Evolutionary conservation across 2,329 filamentous ascomycete species (phyloP), one percentile per base, ranked within the genome.

Genomic region (Epichloe amarillans): DNA sequence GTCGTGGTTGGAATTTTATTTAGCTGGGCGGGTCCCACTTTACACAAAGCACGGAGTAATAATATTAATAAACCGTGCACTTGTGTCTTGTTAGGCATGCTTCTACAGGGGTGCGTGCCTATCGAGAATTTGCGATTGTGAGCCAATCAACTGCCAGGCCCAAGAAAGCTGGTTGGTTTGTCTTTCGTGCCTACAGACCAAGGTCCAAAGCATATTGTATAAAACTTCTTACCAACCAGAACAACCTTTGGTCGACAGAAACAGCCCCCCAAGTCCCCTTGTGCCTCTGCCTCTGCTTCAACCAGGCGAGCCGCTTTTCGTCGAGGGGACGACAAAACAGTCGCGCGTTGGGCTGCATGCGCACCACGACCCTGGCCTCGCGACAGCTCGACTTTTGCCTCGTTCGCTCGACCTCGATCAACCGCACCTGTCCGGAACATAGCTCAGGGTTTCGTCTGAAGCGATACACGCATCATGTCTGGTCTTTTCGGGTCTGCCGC

Each of bases 401-500:
- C 17, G 33, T 21, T 14, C n/a, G 11, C 39, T 23, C 5, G 38
- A 37, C 40, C 11, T 49, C 47, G 39, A 49, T 23, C 30, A 47
- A 45, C 46, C 47, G 42, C 57, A 50, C 47, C 48, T 60, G 5
- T 36, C 5, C 26, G 26, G 10, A 30, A 11, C 8, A 11, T 26
- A 37, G n/a, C 23, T 46, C 5, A 3, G 39, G 21, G 7, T 33
- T 21, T 36, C 46, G 15, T 40, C 41, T 7, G 37, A 37, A 17
- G n/a, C 30, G n/a, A 33, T 14, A 40, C 21, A 36, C 23, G 14
- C 54, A 70, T 56, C 45, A 88, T 90, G 86, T 77, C 85, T 35
- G 73, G 73, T 50, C 71, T 83, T 50, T 84, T 83, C 61, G 75
- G 76, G 52, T 62, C 73, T 50, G 61, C 79, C 46, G 60, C 80